Base-by-base conservation (phyloP, 331 rosid genomes). In the Stylosanthes scabra region DNA sequence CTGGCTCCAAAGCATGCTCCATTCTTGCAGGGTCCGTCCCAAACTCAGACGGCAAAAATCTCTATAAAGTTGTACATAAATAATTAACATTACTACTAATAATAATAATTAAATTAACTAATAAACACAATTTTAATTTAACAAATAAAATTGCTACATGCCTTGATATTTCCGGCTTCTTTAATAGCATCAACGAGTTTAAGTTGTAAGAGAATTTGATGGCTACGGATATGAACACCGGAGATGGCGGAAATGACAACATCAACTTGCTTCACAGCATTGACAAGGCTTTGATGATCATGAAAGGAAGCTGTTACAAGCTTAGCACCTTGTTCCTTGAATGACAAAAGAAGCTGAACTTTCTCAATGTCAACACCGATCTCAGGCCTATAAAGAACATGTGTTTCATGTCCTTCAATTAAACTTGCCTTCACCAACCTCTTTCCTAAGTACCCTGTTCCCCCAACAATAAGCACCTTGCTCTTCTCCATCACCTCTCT, bases 111-210 rank as follows among this genome's bases (percentile, higher is more conserved):
- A n/a, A n/a, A n/a, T n/a, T n/a, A n/a, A n/a, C n/a, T n/a, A n/a
- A n/a, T 20, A 20, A 20, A 20, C 25, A 20, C 25, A 20, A 20
- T 20, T 20, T 20, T 20, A 20, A 20, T 20, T 20, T 20, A 20
- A 20, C 25, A 20, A 20, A 20, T 20, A 20, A 20, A 20, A 20
- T 20, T 20, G 0, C 25, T 20, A 20, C 25, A 20, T 20, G 25
- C 97, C 94, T 90, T 90, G 9, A 90, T 1, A 65, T 90, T 85
- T 59, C 89, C 86, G 10, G 97, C 94, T 78, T 90, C 83, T 82
- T 85, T 88, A 6, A 90, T 90, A 8, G 94, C 97, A 67, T 80
- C 74, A 47, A 88, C 83, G 41, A 90, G 97, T 62, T 90, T 88
- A 59, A 90, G 97, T 64, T 90, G 94, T 9, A 83, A 86, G 11